Conservation (phyloP, 2,329 filamentous ascomycete species). For the Corinectria fuckeliana region DNA sequence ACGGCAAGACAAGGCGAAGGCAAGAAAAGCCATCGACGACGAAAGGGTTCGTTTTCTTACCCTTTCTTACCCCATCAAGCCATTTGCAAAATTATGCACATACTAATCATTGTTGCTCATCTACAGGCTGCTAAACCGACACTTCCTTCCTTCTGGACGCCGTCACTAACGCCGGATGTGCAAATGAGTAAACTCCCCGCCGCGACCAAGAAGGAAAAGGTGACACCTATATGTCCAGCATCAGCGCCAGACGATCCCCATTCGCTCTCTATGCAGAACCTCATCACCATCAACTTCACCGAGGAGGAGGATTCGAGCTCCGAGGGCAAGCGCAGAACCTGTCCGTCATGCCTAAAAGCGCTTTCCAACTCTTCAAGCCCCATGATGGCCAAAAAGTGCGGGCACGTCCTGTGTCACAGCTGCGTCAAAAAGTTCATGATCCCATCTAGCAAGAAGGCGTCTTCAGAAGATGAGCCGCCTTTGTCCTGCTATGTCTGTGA, state of each 20-base stretch:
- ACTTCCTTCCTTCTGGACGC: slow-evolving; percentile 92
- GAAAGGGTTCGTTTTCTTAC: slow-evolving; percentile 72
- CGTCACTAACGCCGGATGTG: slow-evolving; percentile 73
- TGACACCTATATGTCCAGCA: slow-evolving; percentile 77
- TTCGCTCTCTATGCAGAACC: slow-evolving; percentile 75
- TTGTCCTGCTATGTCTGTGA: slow-evolving; percentile 84
- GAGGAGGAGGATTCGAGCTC: slow-evolving; percentile 65
- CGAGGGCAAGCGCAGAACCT: slow-evolving; percentile 59
- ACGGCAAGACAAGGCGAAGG: slow-evolving; percentile 71
- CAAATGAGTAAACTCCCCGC: slow-evolving; percentile 57
- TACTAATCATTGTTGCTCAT: slow-evolving; percentile 13
- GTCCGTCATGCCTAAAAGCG: slow-evolving; percentile 84
- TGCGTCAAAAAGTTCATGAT: slow-evolving; percentile 87
- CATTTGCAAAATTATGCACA: not conserved
- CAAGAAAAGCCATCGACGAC: slow-evolving; percentile 72
- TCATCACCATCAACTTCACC: slow-evolving; percentile 79
- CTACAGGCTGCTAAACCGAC: slow-evolving; percentile 67
- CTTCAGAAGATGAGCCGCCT: slow-evolving; percentile 54
- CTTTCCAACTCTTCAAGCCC: slow-evolving; percentile 84
- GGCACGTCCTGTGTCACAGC: slow-evolving; percentile 86
- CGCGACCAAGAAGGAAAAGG: slow-evolving; percentile 67
- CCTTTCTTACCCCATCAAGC: not conserved
- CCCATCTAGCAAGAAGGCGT: slow-evolving; percentile 52
- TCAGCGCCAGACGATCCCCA: slow-evolving; percentile 72
- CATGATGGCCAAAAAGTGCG: slow-evolving; percentile 84